Evolutionary conservation across 148 eudicot species (phyloP), one percentile per base, ranked within the genome.

Genomic region (Silene conica): DNA sequence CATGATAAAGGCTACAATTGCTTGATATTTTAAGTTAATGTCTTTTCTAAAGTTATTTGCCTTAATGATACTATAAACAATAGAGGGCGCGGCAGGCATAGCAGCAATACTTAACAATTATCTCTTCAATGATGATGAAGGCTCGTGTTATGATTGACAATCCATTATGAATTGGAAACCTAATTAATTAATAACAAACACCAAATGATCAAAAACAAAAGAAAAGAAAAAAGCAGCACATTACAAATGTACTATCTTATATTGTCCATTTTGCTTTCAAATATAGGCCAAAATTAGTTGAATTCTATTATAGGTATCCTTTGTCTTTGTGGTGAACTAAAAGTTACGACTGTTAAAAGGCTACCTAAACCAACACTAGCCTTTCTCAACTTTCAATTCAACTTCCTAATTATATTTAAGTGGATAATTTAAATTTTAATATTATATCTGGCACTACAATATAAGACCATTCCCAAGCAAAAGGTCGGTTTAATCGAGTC

Each of bases 331-430:
- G 71, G 67, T 41, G 57, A 72, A 72, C 72, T 59, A 72, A 76
- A 76, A 76, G 74, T 79, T 79, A 70, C 74, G 67, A 43, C 68
- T 67, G 74, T 43, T 61, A 62, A 73, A 79, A 79, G 82, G 71
- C 74, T 79, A 71, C 11, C 50, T 50, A 50, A 80, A 56, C 80
- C 73, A 77, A 76, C 61, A 76, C 76, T 77, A 81, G 77, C 74
- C 83, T 73, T 73, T 81, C 77, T 73, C 26, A 25, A 21, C 56
- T 38, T 25, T 79, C 43, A 63, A 58, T 76, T 67, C 54, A 74
- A 23, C 71, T 43, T 73, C 74, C 67, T 61, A 81, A 71, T 38
- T 38, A 38, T 55, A 50, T 46, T 70, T 71, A 72, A 62, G 70
- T 41, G 25, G 63, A 31, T n/a, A n/a, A n/a, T n/a, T n/a, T n/a